phyloP scores from a whole-genome alignment of 257 asterid species.

The Capsicum pubescens region DNA sequence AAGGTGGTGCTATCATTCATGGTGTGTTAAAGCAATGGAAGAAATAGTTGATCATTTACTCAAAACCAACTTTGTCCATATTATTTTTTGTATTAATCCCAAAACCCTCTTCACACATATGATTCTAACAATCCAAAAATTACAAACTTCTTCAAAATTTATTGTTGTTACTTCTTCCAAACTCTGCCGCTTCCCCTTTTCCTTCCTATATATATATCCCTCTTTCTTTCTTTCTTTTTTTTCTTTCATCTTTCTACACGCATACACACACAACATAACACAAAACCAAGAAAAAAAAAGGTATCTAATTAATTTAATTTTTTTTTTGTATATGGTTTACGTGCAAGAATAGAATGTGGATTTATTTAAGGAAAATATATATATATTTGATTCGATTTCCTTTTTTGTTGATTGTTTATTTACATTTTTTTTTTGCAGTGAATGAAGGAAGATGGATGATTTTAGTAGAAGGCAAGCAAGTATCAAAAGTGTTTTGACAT shows the following conservation, averaged over 20 bases:
- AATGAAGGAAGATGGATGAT: not conserved
- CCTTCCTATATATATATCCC: not conserved
- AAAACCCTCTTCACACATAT: not conserved
- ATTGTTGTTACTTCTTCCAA: not conserved
- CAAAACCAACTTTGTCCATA: no score
- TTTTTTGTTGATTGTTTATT: not conserved
- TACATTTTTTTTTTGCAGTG: not conserved
- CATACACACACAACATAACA: not conserved
- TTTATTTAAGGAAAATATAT: not conserved
- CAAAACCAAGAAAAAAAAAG: not conserved
- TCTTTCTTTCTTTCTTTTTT: not conserved
- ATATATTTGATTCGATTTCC: not conserved
- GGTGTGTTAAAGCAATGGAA: no score
- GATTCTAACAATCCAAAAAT: not conserved
- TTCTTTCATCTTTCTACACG: not conserved
- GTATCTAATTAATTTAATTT: not conserved
- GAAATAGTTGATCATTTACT: no score
- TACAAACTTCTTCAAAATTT: not conserved
- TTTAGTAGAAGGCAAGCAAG: not conserved
- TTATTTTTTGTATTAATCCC: not conserved
- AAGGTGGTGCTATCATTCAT: no score
- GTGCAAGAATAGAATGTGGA: not conserved
- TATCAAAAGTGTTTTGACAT: constrained; percentile 26
- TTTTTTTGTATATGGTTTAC: not conserved
- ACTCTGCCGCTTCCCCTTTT: not conserved